phyloP scores from a whole-genome alignment of 208 protist genomes.

The Trypanosoma platydactyli region DNA sequence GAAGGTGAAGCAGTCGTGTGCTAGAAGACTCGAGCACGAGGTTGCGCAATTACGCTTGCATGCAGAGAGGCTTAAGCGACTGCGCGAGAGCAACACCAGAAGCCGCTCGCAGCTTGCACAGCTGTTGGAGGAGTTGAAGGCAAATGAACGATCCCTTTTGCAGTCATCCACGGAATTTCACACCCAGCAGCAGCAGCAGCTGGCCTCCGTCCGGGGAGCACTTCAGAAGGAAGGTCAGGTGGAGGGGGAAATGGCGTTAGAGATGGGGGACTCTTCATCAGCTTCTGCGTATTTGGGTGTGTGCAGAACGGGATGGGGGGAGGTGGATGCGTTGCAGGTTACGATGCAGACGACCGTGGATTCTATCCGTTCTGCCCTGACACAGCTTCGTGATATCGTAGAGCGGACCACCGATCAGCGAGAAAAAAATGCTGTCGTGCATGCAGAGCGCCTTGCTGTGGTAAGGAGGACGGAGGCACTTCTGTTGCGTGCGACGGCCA shows the following conservation, averaged over 20 bases:
- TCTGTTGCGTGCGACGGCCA: background rate
- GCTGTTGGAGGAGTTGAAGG: slow-evolving; percentile 24
- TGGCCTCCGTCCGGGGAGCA: background rate
- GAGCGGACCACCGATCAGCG: background rate
- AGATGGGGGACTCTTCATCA: background rate
- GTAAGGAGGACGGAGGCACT: slow-evolving; percentile 6
- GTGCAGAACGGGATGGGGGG: background rate
- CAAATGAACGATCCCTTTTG: slow-evolving; percentile 29
- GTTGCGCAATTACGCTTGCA: slow-evolving; percentile 14
- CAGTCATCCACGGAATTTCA: slow-evolving; percentile 25
- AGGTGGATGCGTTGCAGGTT: background rate
- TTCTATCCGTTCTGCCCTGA: background rate
- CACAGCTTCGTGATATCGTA: background rate
- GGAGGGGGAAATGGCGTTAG: too few species aligned
- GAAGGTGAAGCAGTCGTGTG: slow-evolving; percentile 20
- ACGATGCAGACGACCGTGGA: slow-evolving; percentile 8
- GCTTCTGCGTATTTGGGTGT: background rate
- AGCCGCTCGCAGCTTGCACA: background rate
- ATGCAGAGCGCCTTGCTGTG: background rate
- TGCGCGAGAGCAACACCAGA: slow-evolving; percentile 12
- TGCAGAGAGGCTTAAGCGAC: slow-evolving; percentile 12
- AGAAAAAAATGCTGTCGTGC: background rate
- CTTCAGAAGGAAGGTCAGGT: slow-evolving; percentile 4
- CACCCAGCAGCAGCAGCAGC: slow-evolving; percentile 8
- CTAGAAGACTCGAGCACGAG: slow-evolving; percentile 18